These are phyloP conservation scores for Porodaedalea pini DNA, from an alignment of 1,284 basidiomycete species.

Conservation along the genomic window DNA sequence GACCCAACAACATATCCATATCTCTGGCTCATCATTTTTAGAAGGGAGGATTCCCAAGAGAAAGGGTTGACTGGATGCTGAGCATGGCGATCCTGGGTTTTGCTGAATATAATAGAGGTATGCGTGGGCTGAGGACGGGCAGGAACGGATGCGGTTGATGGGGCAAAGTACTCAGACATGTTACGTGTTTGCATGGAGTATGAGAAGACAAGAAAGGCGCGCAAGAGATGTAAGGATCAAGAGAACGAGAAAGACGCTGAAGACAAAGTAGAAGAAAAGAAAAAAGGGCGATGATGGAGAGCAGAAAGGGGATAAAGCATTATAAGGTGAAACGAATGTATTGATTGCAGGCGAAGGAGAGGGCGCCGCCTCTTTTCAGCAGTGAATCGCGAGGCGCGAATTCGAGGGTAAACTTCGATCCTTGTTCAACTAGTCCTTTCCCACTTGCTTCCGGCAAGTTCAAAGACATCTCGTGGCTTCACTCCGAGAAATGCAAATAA, in stretches of 20 bases:
- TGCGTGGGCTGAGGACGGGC: neutral
- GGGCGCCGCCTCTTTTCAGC: conserved; percentile 6
- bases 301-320: neutral
- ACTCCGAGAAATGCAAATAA: no score
- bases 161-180: neutral
- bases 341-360: neutral
- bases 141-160: neutral
- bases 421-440: neutral
- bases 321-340: neutral
- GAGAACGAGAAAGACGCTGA: neutral
- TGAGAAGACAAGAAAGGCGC: neutral
- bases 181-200: neutral
- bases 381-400: neutral
- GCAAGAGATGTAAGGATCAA: neutral
- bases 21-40: neutral
- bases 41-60: neutral
- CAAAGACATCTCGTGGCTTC: neutral
- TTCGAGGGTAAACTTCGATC: neutral
- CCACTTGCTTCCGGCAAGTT: neutral
- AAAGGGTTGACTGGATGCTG: neutral
- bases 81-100: neutral
- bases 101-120: neutral
- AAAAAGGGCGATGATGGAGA: neutral
- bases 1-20: neutral
- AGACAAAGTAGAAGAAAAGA: neutral